Percentiles rank a stretch among this genome's conserved stretches.
phyloP scores from a whole-genome alignment of 2,329 filamentous ascomycete genomes.

The Simplicillium sp. region DNA sequence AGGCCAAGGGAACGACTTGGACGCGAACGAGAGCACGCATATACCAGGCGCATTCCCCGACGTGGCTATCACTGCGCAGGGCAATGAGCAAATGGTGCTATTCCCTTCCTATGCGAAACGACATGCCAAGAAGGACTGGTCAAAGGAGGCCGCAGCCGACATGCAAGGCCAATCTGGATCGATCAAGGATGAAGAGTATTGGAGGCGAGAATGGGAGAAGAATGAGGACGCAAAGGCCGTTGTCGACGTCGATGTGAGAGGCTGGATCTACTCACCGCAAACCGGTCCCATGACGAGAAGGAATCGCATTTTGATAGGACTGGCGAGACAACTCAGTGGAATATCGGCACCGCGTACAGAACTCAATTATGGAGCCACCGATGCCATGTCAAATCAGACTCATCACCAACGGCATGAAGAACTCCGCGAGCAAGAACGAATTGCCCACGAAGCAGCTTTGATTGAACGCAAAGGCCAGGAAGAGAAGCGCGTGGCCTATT shows the following conservation, averaged over 20 bases:
- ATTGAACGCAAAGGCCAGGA: slow-evolving; percentile 64
- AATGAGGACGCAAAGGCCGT: slow-evolving; percentile 76
- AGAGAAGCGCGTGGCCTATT: slow-evolving; percentile 61
- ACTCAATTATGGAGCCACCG: slow-evolving; percentile 11
- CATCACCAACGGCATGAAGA: slow-evolving; percentile 30
- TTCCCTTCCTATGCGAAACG: slow-evolving; percentile 88
- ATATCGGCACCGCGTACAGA: slow-evolving; percentile 58
- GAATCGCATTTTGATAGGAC: slow-evolving; percentile 75
- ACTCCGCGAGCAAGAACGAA: slow-evolving; percentile 50
- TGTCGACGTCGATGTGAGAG: slow-evolving; percentile 88
- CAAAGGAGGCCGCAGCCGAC: slow-evolving; percentile 15
- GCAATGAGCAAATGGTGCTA: slow-evolving; percentile 84
- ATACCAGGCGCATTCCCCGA: slow-evolving; percentile 77
- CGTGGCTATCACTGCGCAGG: slow-evolving; percentile 67
- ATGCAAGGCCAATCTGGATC: slow-evolving; percentile 23
- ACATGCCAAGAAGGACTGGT: slow-evolving; percentile 45
- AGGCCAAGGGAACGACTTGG: slow-evolving; percentile 19
- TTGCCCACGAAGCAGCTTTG: slow-evolving; percentile 64
- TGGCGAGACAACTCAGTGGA: slow-evolving; percentile 81
- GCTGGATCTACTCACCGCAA: slow-evolving; percentile 89
- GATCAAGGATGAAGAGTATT: slow-evolving; percentile 60
- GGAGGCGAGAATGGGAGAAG: slow-evolving; percentile 68
- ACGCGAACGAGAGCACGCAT: slow-evolving; percentile 20
- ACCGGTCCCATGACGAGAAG: slow-evolving; percentile 76
- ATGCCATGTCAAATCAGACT: slow-evolving; percentile 9